These are phyloP conservation scores for Epichloe glyceriae DNA, from an alignment of 2,329 filamentous ascomycete species.

Conservation along the genomic window DNA sequence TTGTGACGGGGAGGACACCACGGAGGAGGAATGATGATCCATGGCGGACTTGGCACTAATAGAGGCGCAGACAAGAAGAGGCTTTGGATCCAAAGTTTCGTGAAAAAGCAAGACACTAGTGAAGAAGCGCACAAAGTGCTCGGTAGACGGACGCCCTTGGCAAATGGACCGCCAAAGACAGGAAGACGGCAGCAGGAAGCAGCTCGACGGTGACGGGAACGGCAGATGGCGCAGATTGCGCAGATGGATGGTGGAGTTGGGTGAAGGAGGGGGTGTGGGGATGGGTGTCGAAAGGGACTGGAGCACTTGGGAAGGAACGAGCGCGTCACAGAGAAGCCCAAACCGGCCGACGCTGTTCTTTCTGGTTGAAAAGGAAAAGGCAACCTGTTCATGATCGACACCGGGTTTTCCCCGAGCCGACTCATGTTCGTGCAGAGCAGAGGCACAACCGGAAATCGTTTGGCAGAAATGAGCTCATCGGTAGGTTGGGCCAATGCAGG, in stretches of 20 bases:
- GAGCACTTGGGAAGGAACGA: constrained; percentile 1
- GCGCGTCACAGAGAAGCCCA: neutral
- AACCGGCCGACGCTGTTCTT: neutral
- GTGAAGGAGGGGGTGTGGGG: neutral
- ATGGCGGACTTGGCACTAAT: constrained; percentile 17
- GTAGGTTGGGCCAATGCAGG: too few species aligned
- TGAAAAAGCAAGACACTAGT: neutral
- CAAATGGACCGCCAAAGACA: neutral
- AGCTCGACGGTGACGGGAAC: constrained; percentile 1
- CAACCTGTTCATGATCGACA: too few species aligned
- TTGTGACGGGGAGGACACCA: constrained; percentile 7
- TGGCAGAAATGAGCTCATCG: too few species aligned
- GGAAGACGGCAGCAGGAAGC: neutral
- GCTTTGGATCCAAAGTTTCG: neutral
- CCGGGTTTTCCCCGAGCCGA: too few species aligned
- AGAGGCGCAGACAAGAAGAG: constrained; percentile 1
- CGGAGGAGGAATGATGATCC: constrained; percentile 14
- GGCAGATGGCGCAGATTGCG: constrained; percentile 1
- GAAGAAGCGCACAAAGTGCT: neutral
- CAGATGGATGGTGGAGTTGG: neutral
- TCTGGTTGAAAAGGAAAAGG: too few species aligned
- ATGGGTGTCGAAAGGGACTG: neutral
- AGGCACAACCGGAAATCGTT: neutral
- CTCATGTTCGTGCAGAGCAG: neutral
- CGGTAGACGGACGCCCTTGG: neutral